phyloP scores from a whole-genome alignment of 306 rosid species.

The Echinosophora koreensis region DNA sequence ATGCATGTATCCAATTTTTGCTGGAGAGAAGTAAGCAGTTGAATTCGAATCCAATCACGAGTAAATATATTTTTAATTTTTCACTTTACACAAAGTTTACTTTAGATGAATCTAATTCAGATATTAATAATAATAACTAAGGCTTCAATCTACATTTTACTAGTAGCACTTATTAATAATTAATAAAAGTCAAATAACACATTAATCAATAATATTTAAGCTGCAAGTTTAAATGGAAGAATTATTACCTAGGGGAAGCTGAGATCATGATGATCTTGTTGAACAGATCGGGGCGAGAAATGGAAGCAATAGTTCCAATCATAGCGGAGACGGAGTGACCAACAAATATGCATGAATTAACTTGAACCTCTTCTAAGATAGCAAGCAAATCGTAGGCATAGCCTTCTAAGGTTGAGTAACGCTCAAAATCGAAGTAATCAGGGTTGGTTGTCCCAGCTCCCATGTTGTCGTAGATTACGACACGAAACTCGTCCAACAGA shows the following conservation, averaged over 20 bases:
- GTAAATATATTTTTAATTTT: too few species aligned
- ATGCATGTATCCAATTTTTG: too few species aligned
- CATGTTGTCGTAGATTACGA: conserved; percentile 55
- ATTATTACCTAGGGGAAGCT: conserved; percentile 52
- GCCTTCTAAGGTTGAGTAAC: conserved; percentile 54
- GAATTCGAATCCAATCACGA: too few species aligned
- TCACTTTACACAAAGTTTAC: too few species aligned
- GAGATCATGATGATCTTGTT: conserved; percentile 50
- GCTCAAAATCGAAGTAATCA: conserved; percentile 55
- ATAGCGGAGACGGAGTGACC: conserved; percentile 58
- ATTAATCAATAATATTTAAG: background rate
- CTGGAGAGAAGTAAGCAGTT: too few species aligned
- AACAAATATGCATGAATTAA: conserved; percentile 50
- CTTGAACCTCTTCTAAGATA: conserved; percentile 48
- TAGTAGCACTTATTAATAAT: background rate
- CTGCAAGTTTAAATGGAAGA: background rate
- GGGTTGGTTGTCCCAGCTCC: conserved; percentile 62
- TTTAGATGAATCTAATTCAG: too few species aligned
- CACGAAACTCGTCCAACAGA: conserved; percentile 52
- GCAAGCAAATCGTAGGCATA: conserved; percentile 54
- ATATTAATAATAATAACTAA: too few species aligned
- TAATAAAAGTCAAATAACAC: conserved; percentile 30
- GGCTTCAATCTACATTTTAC: background rate
- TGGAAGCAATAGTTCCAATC: conserved; percentile 51
- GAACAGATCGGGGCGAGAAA: conserved; percentile 57